Evolutionary conservation across 306 rosid genomes (phyloP), one percentile per base, ranked within the genome.

Genomic region (Pyrus pyrifolia): DNA sequence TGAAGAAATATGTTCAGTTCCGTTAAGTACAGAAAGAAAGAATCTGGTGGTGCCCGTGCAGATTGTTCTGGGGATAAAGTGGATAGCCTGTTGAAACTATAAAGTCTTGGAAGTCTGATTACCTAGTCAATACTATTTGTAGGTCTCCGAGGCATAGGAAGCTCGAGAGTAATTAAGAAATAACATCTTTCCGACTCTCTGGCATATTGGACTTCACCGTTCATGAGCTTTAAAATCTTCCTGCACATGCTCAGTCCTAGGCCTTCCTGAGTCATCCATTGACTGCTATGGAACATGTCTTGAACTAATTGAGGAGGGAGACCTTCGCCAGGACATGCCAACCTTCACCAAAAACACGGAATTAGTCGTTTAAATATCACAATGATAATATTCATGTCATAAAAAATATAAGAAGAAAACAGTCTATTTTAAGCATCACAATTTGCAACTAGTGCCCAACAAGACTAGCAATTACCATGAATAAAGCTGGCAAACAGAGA

Each of bases 251-350:
- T 92, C 76, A 96, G 85, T 73, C 96, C 99, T 55, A 92, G 80
- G 45, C 99, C 99, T 80, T 92, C 99, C 79, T 86, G 94, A 83
- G 89, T 92, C 87, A 67, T 82, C 97, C 99, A 92, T 64, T 75
- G 78, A 72, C 89, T 88, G 82, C 85, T 85, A 57, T 93, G 96
- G 78, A 92, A 93, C 99, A 96, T 92, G 87, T 96, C 99, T 71
- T 93, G 97, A 83, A 96, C 78, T 89, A 91, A 73, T 61, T 91
- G 97, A 55, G 97, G 79, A 5, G 99, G 98, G 75, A 96, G 89
- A 82, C 99, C 99, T 81, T 96, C 94, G 57, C 99, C 99, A 4
- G 99, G 98, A 88, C 97, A 92, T 67, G 85, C 96, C 80, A 96
- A 87, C 91, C 98, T 93, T 89, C 83, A 80, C 73, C 77, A 76